Base-by-base conservation (phyloP, 2,329 filamentous ascomycete genomes). In the Apiospora sp. region DNA sequence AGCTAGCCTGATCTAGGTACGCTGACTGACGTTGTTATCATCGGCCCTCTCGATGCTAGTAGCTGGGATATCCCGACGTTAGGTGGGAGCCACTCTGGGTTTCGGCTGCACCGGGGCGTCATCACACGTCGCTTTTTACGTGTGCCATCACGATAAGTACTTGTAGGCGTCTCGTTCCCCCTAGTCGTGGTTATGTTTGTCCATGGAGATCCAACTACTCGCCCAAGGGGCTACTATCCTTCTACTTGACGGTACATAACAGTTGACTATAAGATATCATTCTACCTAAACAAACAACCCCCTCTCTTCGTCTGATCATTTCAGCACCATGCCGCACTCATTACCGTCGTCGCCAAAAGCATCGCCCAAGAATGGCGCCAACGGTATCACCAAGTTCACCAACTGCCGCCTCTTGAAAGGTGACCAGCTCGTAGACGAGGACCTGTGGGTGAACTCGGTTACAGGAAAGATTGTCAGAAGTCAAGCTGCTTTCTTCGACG, bases 401-500 rank as follows among this genome's bases (percentile, higher is more conserved):
- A 97, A 97, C 84, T 97, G 95, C 81, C 91, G 92, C 69, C 85
- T 97, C 37, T 86, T 96, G 73, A 91, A 90, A 78, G 90, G 90
- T 76, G 87, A 92, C 75, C 79, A 86, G 27, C 86, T 98, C 37
- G 88, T 97, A 64, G 83, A 90, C 64, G 91, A 93, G 75, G 95
- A 98, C 79, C 88, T 98, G n/a, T 98, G 94, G 94, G 91, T 98
- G 74, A 95, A 93, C 81, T 93, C 94, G 0, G 80, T 87, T 22
- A 94, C 92, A 1, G 95, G 95, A 76, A 95, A 94, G 81, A 94
- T 98, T 78, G 86, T 98, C 68, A 88, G 91, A 76, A 94, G 88
- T 78, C 91, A 92, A 78, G 84, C 87, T 49, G 85, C 87, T 48
- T 92, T 92, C 80, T 95, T 93, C 80, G 91, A 91, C 77, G 88